phyloP scores from a whole-genome alignment of 306 rosid genomes.

The Prosopis cineraria region DNA sequence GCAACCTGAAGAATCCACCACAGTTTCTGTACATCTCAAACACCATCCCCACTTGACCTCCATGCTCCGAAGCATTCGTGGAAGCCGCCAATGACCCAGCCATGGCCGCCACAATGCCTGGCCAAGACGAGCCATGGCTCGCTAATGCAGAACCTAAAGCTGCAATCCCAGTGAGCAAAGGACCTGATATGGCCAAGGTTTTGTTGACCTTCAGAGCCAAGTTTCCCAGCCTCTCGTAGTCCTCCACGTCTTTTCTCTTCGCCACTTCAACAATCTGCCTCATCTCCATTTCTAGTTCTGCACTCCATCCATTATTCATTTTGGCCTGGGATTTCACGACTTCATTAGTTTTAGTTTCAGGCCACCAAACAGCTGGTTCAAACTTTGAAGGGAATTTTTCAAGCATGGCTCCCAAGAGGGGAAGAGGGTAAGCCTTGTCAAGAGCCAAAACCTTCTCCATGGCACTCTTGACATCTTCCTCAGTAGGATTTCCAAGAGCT shows the following conservation, averaged over 20 bases:
- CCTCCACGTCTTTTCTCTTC: neutral
- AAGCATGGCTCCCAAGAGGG: too few relatives aligned
- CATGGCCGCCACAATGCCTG: constrained; percentile 27
- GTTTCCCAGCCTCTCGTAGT: neutral
- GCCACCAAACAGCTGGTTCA: too few relatives aligned
- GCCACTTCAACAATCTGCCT: constrained; percentile 37
- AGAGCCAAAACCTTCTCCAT: too few relatives aligned
- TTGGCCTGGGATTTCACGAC: neutral
- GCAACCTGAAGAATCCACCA: constrained; percentile 47
- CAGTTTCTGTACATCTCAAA: constrained; percentile 54
- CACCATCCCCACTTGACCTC: constrained; percentile 71
- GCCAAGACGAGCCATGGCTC: constrained; percentile 31
- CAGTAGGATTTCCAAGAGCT: too few relatives aligned
- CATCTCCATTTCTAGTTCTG: constrained; percentile 48
- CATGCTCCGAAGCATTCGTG: constrained; percentile 45
- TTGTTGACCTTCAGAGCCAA: constrained; percentile 52
- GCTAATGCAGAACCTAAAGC: constrained; percentile 48
- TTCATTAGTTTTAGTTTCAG: neutral
- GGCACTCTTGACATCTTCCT: constrained; percentile 44
- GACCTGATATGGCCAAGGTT: constrained; percentile 51
- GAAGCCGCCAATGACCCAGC: constrained; percentile 56
- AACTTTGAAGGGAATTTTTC: too few relatives aligned
- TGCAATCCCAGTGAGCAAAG: constrained; percentile 55
- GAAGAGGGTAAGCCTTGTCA: too few relatives aligned
- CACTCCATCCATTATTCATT: constrained; percentile 47